These are phyloP conservation scores for Lepidium didymum DNA, from an alignment of 345 rosid genomes.

Conservation along the genomic window DNA sequence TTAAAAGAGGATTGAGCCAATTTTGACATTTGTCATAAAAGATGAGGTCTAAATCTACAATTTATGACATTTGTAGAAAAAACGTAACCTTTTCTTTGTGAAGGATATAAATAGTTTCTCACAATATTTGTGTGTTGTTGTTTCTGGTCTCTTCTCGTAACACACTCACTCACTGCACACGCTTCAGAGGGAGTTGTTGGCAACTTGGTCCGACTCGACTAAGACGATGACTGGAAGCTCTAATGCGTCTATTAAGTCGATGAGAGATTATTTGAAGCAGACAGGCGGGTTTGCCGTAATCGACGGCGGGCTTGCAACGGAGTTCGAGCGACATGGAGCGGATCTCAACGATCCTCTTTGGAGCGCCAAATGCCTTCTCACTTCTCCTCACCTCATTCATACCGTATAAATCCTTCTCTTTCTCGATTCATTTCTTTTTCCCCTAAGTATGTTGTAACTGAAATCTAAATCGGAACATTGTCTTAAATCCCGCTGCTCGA, in stretches of 20 bases:
- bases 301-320: constrained; percentile 84
- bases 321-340: constrained; percentile 70
- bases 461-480: constrained; percentile 6
- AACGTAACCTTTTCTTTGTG: no score
- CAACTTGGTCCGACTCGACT: background rate
- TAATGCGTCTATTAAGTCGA: constrained; percentile 14
- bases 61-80: background rate
- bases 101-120: no score
- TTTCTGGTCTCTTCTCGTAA: background rate
- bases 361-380: constrained; percentile 78
- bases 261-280: constrained; percentile 46
- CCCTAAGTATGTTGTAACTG: background rate
- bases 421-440: background rate
- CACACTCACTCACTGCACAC: background rate
- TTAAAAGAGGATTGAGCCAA: background rate
- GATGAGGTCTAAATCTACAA: background rate
- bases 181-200: background rate
- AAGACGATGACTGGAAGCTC: constrained; percentile 26
- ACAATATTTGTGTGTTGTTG: background rate
- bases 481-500: background rate
- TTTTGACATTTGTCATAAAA: background rate
- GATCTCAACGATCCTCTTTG: constrained; percentile 82
- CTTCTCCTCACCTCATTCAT: constrained; percentile 64
- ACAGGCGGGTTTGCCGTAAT: constrained; percentile 53
- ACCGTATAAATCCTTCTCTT: background rate